phyloP scores from a whole-genome alignment of 2,329 filamentous ascomycete genomes.

The Thermomyces lanuginosus region DNA sequence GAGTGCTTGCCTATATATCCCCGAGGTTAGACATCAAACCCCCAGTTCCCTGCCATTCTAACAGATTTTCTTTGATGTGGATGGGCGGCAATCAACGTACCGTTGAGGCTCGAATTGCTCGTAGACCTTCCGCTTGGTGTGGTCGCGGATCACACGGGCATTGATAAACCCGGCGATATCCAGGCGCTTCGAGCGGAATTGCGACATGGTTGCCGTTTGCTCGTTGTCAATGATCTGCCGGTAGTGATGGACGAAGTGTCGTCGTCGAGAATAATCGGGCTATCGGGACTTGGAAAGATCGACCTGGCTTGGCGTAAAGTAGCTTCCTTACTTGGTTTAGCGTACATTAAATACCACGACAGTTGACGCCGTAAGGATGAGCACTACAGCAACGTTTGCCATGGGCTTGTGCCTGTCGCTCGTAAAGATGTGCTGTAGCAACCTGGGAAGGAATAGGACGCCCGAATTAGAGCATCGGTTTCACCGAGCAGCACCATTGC shows the following conservation, averaged over 20 bases:
- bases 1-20: slow-evolving; percentile 48
- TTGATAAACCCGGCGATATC: slow-evolving; percentile 82
- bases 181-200: slow-evolving; percentile 80
- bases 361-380: no score
- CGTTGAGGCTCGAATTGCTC: slow-evolving; percentile 74
- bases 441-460: no score
- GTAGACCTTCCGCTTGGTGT: slow-evolving; percentile 91
- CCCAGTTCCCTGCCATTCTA: no score
- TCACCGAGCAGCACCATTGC: no score
- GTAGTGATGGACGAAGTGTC: slow-evolving; percentile 6
- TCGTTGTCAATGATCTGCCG: slow-evolving; percentile 6
- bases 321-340: no score
- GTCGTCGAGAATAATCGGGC: slow-evolving; percentile 4
- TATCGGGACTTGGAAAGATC: slow-evolving; percentile 11
- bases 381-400: no score
- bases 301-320: no score
- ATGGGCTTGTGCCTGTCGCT: no score
- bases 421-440: no score
- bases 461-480: no score
- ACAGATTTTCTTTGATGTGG: neutral
- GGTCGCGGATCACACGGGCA: slow-evolving; percentile 73
- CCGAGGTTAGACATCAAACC: no score
- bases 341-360: no score
- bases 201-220: slow-evolving; percentile 44
- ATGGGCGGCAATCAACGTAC: slow-evolving; percentile 31